Percentiles rank a stretch among this genome's conserved stretches.
Conservation (phyloP, 2,329 filamentous ascomycete genomes). For the Proliferodiscus dingleyae region DNA sequence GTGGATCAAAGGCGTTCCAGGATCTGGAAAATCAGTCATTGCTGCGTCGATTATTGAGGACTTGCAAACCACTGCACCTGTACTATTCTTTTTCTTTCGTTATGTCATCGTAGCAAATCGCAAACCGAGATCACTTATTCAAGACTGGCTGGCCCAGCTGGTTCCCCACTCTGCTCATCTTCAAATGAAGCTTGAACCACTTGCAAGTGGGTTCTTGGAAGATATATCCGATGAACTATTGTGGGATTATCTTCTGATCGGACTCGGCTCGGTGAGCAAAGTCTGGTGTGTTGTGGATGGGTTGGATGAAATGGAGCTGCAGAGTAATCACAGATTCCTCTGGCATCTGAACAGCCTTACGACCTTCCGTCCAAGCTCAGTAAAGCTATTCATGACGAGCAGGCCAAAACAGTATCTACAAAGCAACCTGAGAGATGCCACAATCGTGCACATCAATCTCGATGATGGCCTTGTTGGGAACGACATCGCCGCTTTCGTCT, state of each 20-base stretch:
- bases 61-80: constrained; percentile 6
- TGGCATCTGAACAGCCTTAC: constrained; percentile 31
- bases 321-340: constrained; percentile 33
- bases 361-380: constrained; percentile 24
- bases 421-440: constrained; percentile 24
- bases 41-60: constrained; percentile 19
- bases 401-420: constrained; percentile 34
- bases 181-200: constrained; percentile 2
- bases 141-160: constrained; percentile 33
- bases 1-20: constrained; percentile 42
- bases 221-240: constrained; percentile 27
- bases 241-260: constrained; percentile 26
- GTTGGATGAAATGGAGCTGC: constrained; percentile 42
- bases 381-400: constrained; percentile 41
- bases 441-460: constrained; percentile 33
- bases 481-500: constrained; percentile 36
- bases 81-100: constrained; percentile 34
- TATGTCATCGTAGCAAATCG: constrained; percentile 34
- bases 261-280: constrained; percentile 12
- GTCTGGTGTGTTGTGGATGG: constrained; percentile 44
- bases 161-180: constrained; percentile 22
- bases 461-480: constrained; percentile 33
- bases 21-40: constrained; percentile 39
- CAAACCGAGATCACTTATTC: constrained; percentile 24
- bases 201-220: constrained; percentile 4